Conservation (phyloP, 805 yeast species). For the Monosporozyma aerobia region DNA sequence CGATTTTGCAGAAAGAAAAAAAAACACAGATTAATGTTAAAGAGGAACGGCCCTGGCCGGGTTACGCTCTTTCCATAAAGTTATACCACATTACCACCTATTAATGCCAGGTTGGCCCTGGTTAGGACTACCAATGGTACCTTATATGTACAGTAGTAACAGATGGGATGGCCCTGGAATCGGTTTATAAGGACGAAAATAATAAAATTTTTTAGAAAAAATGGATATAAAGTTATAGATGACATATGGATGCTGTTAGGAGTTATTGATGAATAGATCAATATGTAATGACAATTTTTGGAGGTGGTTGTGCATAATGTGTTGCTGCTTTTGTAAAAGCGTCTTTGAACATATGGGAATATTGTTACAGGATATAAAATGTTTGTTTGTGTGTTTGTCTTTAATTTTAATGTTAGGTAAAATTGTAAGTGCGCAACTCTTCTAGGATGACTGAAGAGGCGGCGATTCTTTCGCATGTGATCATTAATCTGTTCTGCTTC, state of each 20-base stretch:
- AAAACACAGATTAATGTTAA: too few relatives aligned
- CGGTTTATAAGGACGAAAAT: too few relatives aligned
- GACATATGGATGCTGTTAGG: background rate
- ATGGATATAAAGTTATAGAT: background rate
- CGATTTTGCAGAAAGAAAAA: background rate
- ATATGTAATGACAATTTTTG: background rate
- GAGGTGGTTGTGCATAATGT: background rate
- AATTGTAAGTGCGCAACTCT: constrained; percentile 4
- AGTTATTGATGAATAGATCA: background rate
- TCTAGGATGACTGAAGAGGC: constrained; percentile 9
- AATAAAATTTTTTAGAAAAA: background rate
- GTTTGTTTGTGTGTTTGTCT: too few relatives aligned
- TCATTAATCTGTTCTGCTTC: constrained; percentile 11
- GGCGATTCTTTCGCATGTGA: constrained; percentile 10
- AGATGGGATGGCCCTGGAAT: background rate
- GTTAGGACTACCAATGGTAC: too few relatives aligned
- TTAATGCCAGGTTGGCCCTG: too few relatives aligned
- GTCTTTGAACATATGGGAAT: background rate
- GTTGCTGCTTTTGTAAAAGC: background rate
- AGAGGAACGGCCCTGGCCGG: too few relatives aligned
- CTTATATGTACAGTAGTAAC: background rate
- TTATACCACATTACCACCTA: too few relatives aligned
- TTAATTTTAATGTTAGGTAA: background rate
- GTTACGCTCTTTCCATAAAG: too few relatives aligned
- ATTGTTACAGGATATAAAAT: background rate